phyloP scores from a whole-genome alignment of 2,329 filamentous ascomycete genomes.

The Aphanoascus verrucosus region DNA sequence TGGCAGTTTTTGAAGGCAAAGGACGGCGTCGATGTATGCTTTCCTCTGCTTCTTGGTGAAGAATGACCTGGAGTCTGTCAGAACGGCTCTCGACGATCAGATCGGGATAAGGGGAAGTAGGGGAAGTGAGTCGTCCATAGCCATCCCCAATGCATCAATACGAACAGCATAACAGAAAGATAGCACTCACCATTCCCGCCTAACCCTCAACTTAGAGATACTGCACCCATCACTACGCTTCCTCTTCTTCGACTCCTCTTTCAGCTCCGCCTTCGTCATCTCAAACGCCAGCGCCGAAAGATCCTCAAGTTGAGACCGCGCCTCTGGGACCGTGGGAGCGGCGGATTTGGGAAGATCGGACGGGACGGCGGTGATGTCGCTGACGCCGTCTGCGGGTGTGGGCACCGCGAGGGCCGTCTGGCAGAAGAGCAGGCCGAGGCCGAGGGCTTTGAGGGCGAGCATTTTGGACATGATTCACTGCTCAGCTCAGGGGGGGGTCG shows the following conservation, averaged over 20 bases:
- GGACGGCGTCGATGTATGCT: conserved; percentile 14
- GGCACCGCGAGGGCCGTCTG: neutral
- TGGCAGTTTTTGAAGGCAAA: conserved; percentile 13
- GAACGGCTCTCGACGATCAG: neutral
- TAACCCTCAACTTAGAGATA: neutral
- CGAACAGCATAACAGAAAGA: neutral
- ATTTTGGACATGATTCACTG: neutral
- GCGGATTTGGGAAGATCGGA: neutral
- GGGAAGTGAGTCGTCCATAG: neutral
- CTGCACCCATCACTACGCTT: neutral
- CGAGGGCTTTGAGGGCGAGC: neutral
- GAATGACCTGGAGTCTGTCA: neutral
- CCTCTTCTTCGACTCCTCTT: neutral
- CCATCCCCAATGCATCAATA: neutral
- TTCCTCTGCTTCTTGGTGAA: neutral
- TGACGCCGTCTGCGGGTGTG: neutral
- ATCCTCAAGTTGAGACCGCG: neutral
- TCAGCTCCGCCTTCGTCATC: neutral
- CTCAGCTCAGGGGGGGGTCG: neutral
- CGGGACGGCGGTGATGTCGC: neutral
- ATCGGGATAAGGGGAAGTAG: neutral
- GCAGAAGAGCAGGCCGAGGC: neutral
- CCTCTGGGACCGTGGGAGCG: neutral
- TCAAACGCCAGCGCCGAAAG: neutral
- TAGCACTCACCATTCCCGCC: neutral